Conservation (phyloP, 139 green algal species). For the Dunaliella primolecta region DNA sequence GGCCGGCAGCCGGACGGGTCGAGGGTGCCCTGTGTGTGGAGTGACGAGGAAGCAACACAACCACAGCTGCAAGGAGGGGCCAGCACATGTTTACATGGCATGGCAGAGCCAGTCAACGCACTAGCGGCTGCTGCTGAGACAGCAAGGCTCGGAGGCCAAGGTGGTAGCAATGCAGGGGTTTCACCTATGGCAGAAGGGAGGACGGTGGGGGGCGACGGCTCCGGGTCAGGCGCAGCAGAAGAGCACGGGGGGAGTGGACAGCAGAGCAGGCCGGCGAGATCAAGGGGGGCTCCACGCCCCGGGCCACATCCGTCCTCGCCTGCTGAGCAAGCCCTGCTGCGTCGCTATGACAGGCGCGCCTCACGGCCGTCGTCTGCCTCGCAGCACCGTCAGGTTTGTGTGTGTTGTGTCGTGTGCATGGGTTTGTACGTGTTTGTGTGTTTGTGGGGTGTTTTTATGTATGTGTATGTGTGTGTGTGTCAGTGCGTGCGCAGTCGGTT, state of each 20-base stretch:
- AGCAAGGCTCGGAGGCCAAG: background rate
- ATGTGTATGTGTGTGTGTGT: background rate
- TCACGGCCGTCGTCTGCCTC: background rate
- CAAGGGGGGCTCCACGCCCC: background rate
- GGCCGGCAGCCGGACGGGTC: background rate
- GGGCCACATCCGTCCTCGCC: background rate
- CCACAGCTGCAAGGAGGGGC: background rate
- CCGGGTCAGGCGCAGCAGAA: background rate
- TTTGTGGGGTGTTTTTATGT: background rate
- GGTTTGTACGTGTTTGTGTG: background rate
- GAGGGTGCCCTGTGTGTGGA: background rate
- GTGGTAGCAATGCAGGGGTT: too few relatives aligned
- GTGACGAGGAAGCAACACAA: background rate
- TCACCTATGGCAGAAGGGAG: too few relatives aligned
- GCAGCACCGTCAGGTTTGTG: background rate
- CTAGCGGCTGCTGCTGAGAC: background rate
- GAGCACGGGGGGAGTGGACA: background rate
- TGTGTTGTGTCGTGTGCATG: background rate
- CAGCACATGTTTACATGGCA: too few relatives aligned
- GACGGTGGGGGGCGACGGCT: too few relatives aligned
- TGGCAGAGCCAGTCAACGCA: background rate
- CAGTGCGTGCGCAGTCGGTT: background rate
- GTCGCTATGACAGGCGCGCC: too few relatives aligned
- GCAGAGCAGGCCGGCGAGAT: background rate
- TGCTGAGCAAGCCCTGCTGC: background rate